phyloP scores from a whole-genome alignment of 1,284 basidiomycete species.

The Erythrobasidium hasegawianum region DNA sequence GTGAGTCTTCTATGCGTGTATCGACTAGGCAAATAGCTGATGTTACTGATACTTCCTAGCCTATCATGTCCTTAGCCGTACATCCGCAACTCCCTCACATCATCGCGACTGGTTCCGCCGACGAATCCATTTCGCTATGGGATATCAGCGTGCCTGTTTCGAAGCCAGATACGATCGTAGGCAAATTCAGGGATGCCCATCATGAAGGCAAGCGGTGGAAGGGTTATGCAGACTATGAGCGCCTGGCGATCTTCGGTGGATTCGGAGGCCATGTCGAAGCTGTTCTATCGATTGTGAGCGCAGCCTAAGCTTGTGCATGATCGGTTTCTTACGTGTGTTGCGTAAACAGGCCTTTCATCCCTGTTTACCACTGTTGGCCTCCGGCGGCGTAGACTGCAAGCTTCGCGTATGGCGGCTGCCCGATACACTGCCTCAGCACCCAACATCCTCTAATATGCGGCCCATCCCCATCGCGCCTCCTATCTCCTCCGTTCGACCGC shows the following conservation, averaged over 20 bases:
- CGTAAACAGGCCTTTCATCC: slow-evolving; percentile 33
- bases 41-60: too few species aligned
- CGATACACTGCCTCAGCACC: slow-evolving; percentile 6
- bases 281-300: slow-evolving; percentile 23
- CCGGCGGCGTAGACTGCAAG: slow-evolving; percentile 27
- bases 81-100: slow-evolving; percentile 26
- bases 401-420: slow-evolving; percentile 32
- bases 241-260: slow-evolving; percentile 17
- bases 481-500: slow-evolving; percentile 2
- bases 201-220: slow-evolving; percentile 31
- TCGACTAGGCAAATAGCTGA: too few species aligned
- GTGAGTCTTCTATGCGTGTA: too few species aligned
- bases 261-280: slow-evolving; percentile 31
- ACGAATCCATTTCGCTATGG: slow-evolving; percentile 25
- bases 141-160: slow-evolving; percentile 29
- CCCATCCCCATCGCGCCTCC: slow-evolving; percentile 13
- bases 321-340: too few species aligned
- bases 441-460: slow-evolving; percentile 1
- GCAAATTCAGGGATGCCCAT: not conserved
- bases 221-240: slow-evolving; percentile 19
- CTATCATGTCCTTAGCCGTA: slow-evolving; percentile 21
- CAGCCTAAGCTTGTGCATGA: too few species aligned
- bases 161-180: slow-evolving; percentile 14
- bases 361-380: slow-evolving; percentile 13
- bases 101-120: slow-evolving; percentile 22